Evolutionary conservation across 2,329 filamentous ascomycete genomes (phyloP).

Genomic region (Alternaria viburni): DNA sequence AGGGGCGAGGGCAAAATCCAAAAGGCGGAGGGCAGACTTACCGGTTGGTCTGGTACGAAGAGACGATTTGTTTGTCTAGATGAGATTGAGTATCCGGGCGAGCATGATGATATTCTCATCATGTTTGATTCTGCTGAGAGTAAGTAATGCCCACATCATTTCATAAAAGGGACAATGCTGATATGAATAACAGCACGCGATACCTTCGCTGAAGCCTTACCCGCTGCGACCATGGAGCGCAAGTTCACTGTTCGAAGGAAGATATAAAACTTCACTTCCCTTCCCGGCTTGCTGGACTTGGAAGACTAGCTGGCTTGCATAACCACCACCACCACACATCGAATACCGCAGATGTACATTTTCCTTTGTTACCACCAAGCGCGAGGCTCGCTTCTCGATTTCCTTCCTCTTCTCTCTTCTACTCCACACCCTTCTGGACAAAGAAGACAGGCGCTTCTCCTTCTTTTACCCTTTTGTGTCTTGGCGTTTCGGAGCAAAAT

Average conservation of each 20-base stretch:
- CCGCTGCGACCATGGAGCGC: constrained; percentile 50
- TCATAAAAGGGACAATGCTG: background rate
- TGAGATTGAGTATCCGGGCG: constrained; percentile 84
- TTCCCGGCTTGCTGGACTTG: background rate
- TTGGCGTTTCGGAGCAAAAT: background rate
- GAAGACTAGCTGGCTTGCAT: background rate
- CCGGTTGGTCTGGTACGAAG: constrained; percentile 61
- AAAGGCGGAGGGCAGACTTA: constrained; percentile 56
- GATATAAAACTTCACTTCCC: constrained; percentile 28
- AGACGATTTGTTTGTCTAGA: constrained; percentile 84
- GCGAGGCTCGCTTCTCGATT: background rate
- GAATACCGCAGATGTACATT: background rate
- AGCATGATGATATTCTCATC: constrained; percentile 90
- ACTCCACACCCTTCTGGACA: background rate
- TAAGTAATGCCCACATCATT: constrained; percentile 54
- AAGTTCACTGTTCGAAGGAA: constrained; percentile 54
- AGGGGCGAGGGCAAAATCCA: constrained; percentile 58
- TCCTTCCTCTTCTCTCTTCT: background rate
- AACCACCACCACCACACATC: background rate
- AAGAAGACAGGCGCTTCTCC: background rate
- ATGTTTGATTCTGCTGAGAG: constrained; percentile 80
- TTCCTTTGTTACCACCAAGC: background rate
- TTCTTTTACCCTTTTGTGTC: background rate
- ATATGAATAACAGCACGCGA: constrained; percentile 50
- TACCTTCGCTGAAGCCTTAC: constrained; percentile 53